Conservation (phyloP, 352 stramenopile species). For the Phytophthora hibernalis region DNA sequence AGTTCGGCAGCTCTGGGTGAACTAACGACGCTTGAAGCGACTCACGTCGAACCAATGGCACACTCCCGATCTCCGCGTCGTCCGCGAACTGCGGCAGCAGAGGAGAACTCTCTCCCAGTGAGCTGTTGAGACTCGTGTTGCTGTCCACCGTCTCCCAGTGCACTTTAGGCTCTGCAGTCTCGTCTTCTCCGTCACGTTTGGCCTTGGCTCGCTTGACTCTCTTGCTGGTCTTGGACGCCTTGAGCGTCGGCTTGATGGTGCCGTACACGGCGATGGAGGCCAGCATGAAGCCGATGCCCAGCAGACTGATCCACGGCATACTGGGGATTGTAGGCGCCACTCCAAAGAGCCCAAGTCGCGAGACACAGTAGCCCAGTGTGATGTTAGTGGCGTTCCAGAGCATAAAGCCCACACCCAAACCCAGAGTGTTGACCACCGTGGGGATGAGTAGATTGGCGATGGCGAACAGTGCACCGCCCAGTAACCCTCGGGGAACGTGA, state of each 20-base stretch:
- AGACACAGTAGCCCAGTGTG: slow-evolving; percentile 82
- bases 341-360: slow-evolving; percentile 74
- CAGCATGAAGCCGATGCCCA: slow-evolving; percentile 85
- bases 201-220: slow-evolving; percentile 19
- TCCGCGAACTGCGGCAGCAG: slow-evolving; percentile 44
- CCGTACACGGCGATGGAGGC: slow-evolving; percentile 82
- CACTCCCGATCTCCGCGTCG: slow-evolving; percentile 17
- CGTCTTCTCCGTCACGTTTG: background rate
- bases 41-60: slow-evolving; percentile 37
- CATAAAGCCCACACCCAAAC: slow-evolving; percentile 85
- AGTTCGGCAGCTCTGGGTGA: slow-evolving; percentile 84
- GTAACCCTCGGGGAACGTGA: slow-evolving; percentile 79
- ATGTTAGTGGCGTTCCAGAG: slow-evolving; percentile 90
- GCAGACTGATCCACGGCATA: slow-evolving; percentile 56
- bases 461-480: slow-evolving; percentile 79
- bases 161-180: slow-evolving; percentile 9
- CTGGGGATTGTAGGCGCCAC: slow-evolving; percentile 67
- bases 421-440: slow-evolving; percentile 86
- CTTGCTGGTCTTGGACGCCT: slow-evolving; percentile 28
- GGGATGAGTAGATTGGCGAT: slow-evolving; percentile 86
- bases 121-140: slow-evolving; percentile 31
- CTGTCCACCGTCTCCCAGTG: slow-evolving; percentile 23
- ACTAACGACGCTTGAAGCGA: slow-evolving; percentile 65
- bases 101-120: slow-evolving; percentile 43
- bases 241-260: slow-evolving; percentile 76